Evolutionary conservation across 345 rosid species (phyloP).

Genomic region (Rhodamnia argentea): DNA sequence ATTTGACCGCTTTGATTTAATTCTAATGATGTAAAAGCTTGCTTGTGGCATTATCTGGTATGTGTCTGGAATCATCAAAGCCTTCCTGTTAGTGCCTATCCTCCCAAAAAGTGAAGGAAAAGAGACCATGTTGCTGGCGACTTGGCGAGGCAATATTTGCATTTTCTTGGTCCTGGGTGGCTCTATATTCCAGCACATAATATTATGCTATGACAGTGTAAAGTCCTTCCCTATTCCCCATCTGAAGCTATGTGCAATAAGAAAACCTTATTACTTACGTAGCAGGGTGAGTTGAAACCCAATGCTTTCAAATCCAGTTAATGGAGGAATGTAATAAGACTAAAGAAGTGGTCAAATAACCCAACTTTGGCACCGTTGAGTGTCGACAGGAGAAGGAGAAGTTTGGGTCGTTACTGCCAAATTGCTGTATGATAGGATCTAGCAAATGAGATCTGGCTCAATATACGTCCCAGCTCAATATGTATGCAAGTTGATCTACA

Average conservation of each 20-base stretch:
- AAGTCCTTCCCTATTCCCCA: neutral
- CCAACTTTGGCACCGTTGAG: neutral
- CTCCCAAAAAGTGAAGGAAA: neutral
- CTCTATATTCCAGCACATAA: neutral
- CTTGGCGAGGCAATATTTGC: neutral
- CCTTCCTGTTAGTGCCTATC: neutral
- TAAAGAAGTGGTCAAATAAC: neutral
- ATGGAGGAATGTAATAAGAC: neutral
- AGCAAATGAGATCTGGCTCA: neutral
- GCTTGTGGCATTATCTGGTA: neutral
- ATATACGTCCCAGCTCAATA: neutral
- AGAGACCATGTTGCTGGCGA: neutral
- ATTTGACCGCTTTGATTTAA: neutral
- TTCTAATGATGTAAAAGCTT: neutral
- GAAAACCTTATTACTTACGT: neutral
- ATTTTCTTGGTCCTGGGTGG: neutral
- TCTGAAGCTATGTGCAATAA: neutral
- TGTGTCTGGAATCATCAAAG: neutral
- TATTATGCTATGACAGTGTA: neutral
- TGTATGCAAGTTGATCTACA: neutral
- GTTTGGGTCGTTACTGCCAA: neutral
- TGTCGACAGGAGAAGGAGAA: neutral
- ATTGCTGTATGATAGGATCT: neutral
- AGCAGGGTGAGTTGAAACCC: neutral
- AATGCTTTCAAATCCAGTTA: neutral